Percentiles rank a stretch among this genome's conserved stretches.
Conservation (phyloP, 805 yeast species). For the Wickerhamomyces bisporus region DNA sequence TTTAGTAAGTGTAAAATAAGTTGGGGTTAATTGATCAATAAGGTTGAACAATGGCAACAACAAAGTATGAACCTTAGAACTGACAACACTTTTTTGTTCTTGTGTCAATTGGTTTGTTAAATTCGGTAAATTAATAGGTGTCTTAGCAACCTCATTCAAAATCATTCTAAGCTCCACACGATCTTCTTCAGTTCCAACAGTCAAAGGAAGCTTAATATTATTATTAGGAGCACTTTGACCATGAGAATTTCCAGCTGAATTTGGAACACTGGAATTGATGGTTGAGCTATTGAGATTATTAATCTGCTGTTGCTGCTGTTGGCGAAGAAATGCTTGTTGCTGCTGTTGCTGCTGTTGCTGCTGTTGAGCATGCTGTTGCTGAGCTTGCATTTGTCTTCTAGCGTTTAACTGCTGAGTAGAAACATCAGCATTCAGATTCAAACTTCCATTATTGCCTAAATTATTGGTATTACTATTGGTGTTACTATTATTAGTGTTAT, state of each 20-base stretch:
- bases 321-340: neutral
- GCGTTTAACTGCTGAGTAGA: conserved; percentile 6
- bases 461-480: no score
- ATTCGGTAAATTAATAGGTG: conserved; percentile 62
- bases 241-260: neutral
- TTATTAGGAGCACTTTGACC: conserved; percentile 14
- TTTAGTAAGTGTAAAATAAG: conserved; percentile 70
- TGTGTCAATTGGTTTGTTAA: conserved; percentile 55
- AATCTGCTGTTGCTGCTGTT: conserved; percentile 13
- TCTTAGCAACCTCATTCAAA: conserved; percentile 62
- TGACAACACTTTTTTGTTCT: conserved; percentile 59
- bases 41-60: conserved; percentile 51
- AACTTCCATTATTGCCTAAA: conserved; percentile 1
- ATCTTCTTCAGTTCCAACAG: conserved; percentile 52
- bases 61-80: conserved; percentile 46
- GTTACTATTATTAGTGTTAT: neutral
- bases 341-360: conserved; percentile 7
- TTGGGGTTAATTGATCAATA: conserved; percentile 73
- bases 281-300: conserved; percentile 18
- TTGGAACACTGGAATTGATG: conserved; percentile 9
- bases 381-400: conserved; percentile 3
- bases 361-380: conserved; percentile 1
- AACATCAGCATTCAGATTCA: no score
- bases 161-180: conserved; percentile 56
- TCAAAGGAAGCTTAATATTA: conserved; percentile 13